Percentiles rank a stretch among this genome's conserved stretches.
Evolutionary conservation across 2,329 filamentous ascomycete genomes (phyloP).

Genomic region (Aspergillus aculeatinus): DNA sequence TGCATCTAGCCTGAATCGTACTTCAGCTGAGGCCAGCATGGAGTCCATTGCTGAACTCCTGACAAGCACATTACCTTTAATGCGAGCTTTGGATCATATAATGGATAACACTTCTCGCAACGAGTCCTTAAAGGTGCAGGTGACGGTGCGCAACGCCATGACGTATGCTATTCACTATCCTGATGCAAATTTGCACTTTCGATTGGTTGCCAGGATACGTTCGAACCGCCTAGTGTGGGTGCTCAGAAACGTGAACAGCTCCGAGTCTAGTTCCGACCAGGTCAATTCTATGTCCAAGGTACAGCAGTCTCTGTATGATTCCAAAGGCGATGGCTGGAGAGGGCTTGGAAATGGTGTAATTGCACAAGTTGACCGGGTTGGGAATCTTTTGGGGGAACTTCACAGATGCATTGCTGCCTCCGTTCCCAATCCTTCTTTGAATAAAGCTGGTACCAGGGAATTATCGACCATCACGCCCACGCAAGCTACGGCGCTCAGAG

Average conservation of each 20-base stretch:
- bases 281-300: constrained; percentile 26
- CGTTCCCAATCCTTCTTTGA: background rate
- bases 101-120: constrained; percentile 26
- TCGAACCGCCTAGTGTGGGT: constrained; percentile 36
- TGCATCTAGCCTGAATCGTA: constrained; percentile 36
- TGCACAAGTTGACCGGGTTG: constrained; percentile 33
- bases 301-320: constrained; percentile 35
- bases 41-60: constrained; percentile 34
- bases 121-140: constrained; percentile 28
- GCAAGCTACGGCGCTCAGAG: background rate
- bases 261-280: constrained; percentile 16
- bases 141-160: constrained; percentile 38
- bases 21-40: constrained; percentile 30
- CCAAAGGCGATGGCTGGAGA: constrained; percentile 41
- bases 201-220: constrained; percentile 29
- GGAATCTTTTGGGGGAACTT: constrained; percentile 33
- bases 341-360: constrained; percentile 41
- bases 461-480: background rate
- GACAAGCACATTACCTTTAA: constrained; percentile 38
- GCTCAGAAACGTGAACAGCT: constrained; percentile 30
- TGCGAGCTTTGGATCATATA: constrained; percentile 38
- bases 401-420: constrained; percentile 28
- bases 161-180: constrained; percentile 39
- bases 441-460: background rate
- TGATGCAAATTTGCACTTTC: constrained; percentile 32